Conservation (phyloP, 2,329 filamentous ascomycete species). For the Lasiodiplodia gonubiensis region DNA sequence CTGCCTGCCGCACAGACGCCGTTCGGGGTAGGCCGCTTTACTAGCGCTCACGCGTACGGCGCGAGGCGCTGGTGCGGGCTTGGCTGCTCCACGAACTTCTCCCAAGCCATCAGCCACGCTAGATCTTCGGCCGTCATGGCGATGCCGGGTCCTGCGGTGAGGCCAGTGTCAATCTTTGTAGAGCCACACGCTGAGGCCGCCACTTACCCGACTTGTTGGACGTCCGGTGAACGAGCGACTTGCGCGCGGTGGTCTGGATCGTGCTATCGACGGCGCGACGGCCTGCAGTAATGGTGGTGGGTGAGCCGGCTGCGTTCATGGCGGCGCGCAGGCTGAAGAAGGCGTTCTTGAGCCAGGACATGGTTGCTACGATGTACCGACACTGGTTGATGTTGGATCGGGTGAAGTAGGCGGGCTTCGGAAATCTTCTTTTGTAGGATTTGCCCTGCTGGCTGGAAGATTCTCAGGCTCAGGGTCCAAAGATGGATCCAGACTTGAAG, state of each 20-base stretch:
- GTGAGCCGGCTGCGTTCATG: neutral
- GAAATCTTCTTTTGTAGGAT: neutral
- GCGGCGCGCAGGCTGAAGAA: constrained; percentile 12
- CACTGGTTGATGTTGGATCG: neutral
- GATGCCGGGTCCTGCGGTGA: neutral
- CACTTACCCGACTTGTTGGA: constrained; percentile 9
- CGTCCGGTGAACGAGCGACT: neutral
- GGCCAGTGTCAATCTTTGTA: neutral
- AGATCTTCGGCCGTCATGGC: neutral
- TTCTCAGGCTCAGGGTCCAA: neutral
- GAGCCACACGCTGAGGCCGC: neutral
- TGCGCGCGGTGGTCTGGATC: constrained; percentile 10
- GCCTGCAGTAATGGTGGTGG: neutral
- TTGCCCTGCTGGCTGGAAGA: neutral
- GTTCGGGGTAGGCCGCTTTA: neutral
- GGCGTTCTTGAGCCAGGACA: constrained; percentile 11
- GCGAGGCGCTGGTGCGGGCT: constrained; percentile 26
- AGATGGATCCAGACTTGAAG: neutral
- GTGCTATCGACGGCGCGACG: constrained; percentile 2
- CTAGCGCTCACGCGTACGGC: constrained; percentile 23
- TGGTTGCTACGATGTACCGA: neutral
- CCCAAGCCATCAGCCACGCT: constrained; percentile 1
- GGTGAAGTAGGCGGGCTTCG: neutral
- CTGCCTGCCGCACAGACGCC: neutral
- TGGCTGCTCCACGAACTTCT: constrained; percentile 21